A percentile compares a stretch with the other conserved stretches of the same genome.
These are phyloP conservation scores for Cephalotrichum gorgonifer DNA, from an alignment of 2,329 filamentous ascomycete species.

Conservation along the genomic window DNA sequence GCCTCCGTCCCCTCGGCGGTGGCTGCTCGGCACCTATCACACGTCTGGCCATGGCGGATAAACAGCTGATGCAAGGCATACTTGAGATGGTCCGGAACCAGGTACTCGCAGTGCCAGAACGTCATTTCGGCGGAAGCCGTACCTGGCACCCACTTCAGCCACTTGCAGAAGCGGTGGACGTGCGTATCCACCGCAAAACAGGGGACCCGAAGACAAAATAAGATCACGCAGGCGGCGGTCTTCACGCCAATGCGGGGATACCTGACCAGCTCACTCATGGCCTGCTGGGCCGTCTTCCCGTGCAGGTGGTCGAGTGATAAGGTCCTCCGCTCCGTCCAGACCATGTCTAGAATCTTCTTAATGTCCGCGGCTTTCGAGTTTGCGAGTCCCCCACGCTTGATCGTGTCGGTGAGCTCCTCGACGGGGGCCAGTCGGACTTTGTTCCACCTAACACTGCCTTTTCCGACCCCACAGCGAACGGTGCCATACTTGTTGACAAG, in stretches of 20 bases:
- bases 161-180: conserved; percentile 39
- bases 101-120: conserved; percentile 42
- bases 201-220: conserved; percentile 42
- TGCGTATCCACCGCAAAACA: conserved; percentile 51
- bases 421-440: conserved; percentile 50
- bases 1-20: conserved; percentile 49
- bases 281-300: conserved; percentile 30
- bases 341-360: conserved; percentile 62
- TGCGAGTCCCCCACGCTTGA: conserved; percentile 60
- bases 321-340: conserved; percentile 53
- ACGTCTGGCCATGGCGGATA: conserved; percentile 40
- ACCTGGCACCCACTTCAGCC: conserved; percentile 45
- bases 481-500: conserved; percentile 56
- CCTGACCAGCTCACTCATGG: conserved; percentile 37
- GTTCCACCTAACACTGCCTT: conserved; percentile 68
- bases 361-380: conserved; percentile 63
- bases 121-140: conserved; percentile 33
- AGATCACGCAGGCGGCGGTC: conserved; percentile 44
- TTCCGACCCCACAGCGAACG: conserved; percentile 50
- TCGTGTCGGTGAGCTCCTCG: conserved; percentile 55
- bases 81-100: conserved; percentile 40
- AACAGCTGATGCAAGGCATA: conserved; percentile 45
- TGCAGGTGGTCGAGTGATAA: conserved; percentile 46
- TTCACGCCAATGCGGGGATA: conserved; percentile 47
- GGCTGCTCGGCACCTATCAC: conserved; percentile 31